A percentile compares a stretch with the other conserved stretches of the same genome.
phyloP scores from a whole-genome alignment of 2,329 filamentous ascomycete species.

The Aspergillus ruber region DNA sequence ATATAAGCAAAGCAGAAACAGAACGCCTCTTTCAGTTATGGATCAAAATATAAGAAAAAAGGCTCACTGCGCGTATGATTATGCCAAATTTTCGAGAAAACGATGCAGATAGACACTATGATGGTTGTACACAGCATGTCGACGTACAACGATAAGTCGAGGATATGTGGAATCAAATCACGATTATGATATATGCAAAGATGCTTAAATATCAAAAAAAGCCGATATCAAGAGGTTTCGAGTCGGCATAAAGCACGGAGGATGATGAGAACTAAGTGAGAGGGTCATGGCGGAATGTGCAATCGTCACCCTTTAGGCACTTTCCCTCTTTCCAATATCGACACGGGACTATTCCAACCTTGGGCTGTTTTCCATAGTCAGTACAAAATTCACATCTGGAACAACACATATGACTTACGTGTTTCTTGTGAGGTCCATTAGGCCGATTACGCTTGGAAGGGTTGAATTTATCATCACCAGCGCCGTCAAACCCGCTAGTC shows the following conservation, averaged over 20 bases:
- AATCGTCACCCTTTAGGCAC: constrained; percentile 48
- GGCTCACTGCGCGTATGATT: too few species aligned
- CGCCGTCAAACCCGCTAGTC: constrained; percentile 24
- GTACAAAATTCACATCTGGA: background rate
- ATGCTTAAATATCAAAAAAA: background rate
- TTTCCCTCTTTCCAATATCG: constrained; percentile 49
- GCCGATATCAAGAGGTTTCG: constrained; percentile 1
- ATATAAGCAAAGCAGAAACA: background rate
- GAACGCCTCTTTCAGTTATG: background rate
- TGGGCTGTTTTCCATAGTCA: constrained; percentile 25
- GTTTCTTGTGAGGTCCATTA: constrained; percentile 30
- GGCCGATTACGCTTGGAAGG: constrained; percentile 30
- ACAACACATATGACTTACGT: constrained; percentile 22
- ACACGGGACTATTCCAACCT: constrained; percentile 43
- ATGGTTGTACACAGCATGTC: background rate
- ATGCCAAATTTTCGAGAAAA: too few species aligned
- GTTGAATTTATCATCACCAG: constrained; percentile 23
- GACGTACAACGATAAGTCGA: background rate
- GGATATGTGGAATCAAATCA: constrained; percentile 1
- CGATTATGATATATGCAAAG: background rate
- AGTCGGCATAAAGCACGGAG: constrained; percentile 3
- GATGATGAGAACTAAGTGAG: constrained; percentile 1
- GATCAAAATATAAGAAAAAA: too few species aligned
- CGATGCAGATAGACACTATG: too few species aligned
- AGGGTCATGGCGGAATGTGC: constrained; percentile 45